Evolutionary conservation across 768 basidiomycete genomes (phyloP), one percentile per base, ranked within the genome.

Genomic region (Neoboletus magnificus): DNA sequence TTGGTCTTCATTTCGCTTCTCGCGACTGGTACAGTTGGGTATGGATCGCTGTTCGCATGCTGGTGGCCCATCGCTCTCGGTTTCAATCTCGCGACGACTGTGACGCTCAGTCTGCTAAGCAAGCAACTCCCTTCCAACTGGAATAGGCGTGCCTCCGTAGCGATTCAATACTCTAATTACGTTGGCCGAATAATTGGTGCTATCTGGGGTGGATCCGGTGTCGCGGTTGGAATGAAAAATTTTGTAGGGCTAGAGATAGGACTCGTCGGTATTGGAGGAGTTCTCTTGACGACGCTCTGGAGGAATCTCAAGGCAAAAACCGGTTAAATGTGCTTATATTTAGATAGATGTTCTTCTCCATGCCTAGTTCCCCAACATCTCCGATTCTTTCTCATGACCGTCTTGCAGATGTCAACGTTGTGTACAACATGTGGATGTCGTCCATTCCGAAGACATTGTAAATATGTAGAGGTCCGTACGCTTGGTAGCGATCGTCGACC

Each of bases 11-110:
- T 84, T 25, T 71, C 67, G 15, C 71, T 86, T 29, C 69, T 86
- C 6, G 55, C 60, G 25, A 66, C 76, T 22, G 62, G 66, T 30
- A 73, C 62, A 25, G 67, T 83, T n/a, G 74, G 68, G 22, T 84
- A 82, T 55, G 78, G 74, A 7, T 76, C 76, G 16, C 60, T 86
- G 9, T 77, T 77, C 57, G 65, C 66, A 5, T 72, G 70, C 56
- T 79, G 74, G 71, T 72, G 64, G 65, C 74, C 80, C 39, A 73
- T 87, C 22, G 86, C 87, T 27, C 75, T 87, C 5, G 87, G 87
- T 2, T 89, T 88, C 75, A 87, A 88, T 67, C 72, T 87, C 20
- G 79, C 83, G n/a, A 85, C 79, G 58, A 87, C 85, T 3, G 81
- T 83, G 52, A 87, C 87, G 30, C 71, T 87, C 56, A 84, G 83